These are phyloP conservation scores for Myxozyma lipomycoides DNA, from an alignment of 805 yeast genomes.

Conservation along the genomic window DNA sequence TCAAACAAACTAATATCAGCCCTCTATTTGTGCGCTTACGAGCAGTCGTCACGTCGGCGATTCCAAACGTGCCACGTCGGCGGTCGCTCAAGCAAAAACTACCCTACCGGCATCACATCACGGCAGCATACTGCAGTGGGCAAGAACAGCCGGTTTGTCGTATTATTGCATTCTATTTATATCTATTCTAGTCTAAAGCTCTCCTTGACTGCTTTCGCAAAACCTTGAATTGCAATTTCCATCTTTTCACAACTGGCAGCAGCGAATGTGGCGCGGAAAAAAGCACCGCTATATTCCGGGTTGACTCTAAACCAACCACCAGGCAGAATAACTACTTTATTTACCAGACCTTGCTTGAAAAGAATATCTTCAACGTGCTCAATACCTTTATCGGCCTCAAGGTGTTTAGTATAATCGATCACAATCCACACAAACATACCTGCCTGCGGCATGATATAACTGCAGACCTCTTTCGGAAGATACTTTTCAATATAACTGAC, in stretches of 20 bases:
- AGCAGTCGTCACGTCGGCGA: too few relatives aligned
- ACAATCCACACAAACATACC: constrained; percentile 81
- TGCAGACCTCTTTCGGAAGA: constrained; percentile 45
- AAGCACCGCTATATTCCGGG: constrained; percentile 26
- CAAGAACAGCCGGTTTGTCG: too few relatives aligned
- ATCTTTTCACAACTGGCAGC: constrained; percentile 39
- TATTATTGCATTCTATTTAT: too few relatives aligned
- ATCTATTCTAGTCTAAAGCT: constrained; percentile 25
- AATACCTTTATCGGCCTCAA: constrained; percentile 42
- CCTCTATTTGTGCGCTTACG: too few relatives aligned
- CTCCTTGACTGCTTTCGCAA: constrained; percentile 35
- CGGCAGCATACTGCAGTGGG: too few relatives aligned
- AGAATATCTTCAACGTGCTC: constrained; percentile 36
- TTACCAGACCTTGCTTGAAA: constrained; percentile 36
- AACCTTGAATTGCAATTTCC: constrained; percentile 36
- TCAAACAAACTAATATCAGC: too few relatives aligned
- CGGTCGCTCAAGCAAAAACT: too few relatives aligned
- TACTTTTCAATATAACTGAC: constrained; percentile 65
- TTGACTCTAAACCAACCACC: constrained; percentile 42
- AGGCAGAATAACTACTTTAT: constrained; percentile 40
- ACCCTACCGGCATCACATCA: too few relatives aligned
- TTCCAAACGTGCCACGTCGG: too few relatives aligned
- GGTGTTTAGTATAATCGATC: constrained; percentile 75
- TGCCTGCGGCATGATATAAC: constrained; percentile 45
- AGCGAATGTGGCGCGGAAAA: constrained; percentile 45